A percentile compares a stretch with the other conserved stretches of the same genome.
Evolutionary conservation across 495 filamentous ascomycete species (phyloP).

Genomic region (Penicillium psychrofluorescens): DNA sequence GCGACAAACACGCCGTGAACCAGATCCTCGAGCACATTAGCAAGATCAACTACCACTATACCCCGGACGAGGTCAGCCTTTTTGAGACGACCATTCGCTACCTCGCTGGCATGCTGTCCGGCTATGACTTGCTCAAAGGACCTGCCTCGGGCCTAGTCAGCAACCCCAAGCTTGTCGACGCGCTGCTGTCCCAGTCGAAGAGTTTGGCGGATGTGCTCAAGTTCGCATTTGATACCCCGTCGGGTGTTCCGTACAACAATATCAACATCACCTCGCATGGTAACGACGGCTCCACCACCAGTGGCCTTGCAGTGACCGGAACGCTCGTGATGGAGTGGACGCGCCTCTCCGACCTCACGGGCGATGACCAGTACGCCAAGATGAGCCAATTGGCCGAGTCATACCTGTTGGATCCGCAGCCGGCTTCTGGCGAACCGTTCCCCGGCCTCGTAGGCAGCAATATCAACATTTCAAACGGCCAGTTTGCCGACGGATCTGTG

Average conservation of each 20-base stretch:
- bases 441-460: slow-evolving; percentile 69
- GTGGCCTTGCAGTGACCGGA: slow-evolving; percentile 65
- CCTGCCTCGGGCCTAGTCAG: slow-evolving; percentile 49
- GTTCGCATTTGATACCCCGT: slow-evolving; percentile 69
- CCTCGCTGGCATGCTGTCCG: slow-evolving; percentile 71
- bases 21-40: slow-evolving; percentile 63
- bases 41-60: slow-evolving; percentile 59
- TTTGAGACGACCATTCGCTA: slow-evolving; percentile 93
- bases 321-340: slow-evolving; percentile 83
- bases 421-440: slow-evolving; percentile 59
- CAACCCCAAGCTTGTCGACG: slow-evolving; percentile 40
- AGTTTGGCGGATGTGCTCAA: slow-evolving; percentile 65
- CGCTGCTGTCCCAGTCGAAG: slow-evolving; percentile 58
- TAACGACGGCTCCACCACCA: slow-evolving; percentile 44
- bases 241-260: slow-evolving; percentile 70
- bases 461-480: slow-evolving; percentile 56
- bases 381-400: slow-evolving; percentile 64
- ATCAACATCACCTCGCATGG: slow-evolving; percentile 49
- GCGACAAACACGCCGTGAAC: slow-evolving; percentile 55
- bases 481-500: slow-evolving; percentile 58
- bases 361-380: slow-evolving; percentile 55
- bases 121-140: slow-evolving; percentile 72
- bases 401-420: slow-evolving; percentile 62
- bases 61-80: slow-evolving; percentile 53
- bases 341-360: slow-evolving; percentile 69